Evolutionary conservation across 768 basidiomycete genomes (phyloP).

Genomic region (Antrodiella citrinella): DNA sequence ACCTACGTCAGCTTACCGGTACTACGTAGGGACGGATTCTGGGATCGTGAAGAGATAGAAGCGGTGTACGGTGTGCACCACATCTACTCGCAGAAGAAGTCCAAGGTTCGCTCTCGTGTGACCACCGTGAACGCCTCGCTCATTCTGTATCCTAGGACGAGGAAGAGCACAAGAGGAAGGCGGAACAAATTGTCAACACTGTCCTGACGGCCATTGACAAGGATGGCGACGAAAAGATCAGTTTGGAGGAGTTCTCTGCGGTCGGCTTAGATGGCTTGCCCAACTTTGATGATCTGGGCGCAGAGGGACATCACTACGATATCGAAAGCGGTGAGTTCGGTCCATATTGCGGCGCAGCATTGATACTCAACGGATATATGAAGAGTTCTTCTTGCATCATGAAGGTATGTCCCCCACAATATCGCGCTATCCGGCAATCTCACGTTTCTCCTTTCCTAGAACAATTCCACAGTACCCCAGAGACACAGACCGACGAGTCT

Average conservation of each 20-base stretch:
- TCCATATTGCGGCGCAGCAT: too few species aligned
- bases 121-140: not conserved
- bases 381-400: constrained; percentile 94
- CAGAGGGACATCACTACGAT: constrained; percentile 91
- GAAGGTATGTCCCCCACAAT: constrained; percentile 51
- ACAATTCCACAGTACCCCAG: constrained; percentile 89
- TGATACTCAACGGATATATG: too few species aligned
- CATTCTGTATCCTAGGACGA: constrained; percentile 48
- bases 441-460: constrained; percentile 36
- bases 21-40: constrained; percentile 57
- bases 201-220: constrained; percentile 69
- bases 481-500: constrained; percentile 93
- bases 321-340: constrained; percentile 74
- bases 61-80: constrained; percentile 97
- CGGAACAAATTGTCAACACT: constrained; percentile 63
- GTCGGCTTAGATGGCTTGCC: constrained; percentile 73
- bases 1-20: constrained; percentile 2
- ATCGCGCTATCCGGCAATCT: constrained; percentile 1
- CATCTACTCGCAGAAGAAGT: constrained; percentile 76
- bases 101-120: constrained; percentile 43
- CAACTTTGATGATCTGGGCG: constrained; percentile 76
- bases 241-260: constrained; percentile 61
- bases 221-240: constrained; percentile 62
- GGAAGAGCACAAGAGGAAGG: constrained; percentile 73
- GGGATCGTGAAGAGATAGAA: constrained; percentile 85